Evolutionary conservation across 495 filamentous ascomycete genomes (phyloP).

Genomic region (Annulohypoxylon stygium): DNA sequence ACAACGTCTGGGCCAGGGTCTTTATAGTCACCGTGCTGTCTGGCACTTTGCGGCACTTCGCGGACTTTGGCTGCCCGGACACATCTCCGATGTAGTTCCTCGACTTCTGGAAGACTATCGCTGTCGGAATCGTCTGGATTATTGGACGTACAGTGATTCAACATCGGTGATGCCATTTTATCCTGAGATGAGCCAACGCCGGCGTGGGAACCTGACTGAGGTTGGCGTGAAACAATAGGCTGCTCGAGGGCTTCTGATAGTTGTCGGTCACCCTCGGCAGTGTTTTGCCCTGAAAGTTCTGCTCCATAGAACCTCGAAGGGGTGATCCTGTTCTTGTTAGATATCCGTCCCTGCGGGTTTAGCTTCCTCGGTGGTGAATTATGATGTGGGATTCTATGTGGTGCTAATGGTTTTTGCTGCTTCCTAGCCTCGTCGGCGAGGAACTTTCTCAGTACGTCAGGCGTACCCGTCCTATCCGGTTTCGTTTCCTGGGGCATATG

Average conservation of each 20-base stretch:
- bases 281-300: not conserved
- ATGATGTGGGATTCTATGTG: not conserved
- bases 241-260: not conserved
- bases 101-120: constrained; percentile 31
- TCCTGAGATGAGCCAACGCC: not conserved
- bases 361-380: not conserved
- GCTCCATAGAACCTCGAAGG: constrained; percentile 28
- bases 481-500: not conserved
- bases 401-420: constrained; percentile 5
- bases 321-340: constrained; percentile 22
- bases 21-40: not conserved
- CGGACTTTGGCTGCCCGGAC: not conserved
- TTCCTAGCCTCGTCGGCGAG: constrained; percentile 13
- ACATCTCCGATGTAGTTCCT: constrained; percentile 25
- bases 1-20: not conserved
- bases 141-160: not conserved
- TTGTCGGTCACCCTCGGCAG: not conserved
- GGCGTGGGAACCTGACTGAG: not conserved
- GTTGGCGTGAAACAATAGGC: not conserved
- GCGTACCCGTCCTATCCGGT: not conserved
- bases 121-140: constrained; percentile 16
- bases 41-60: not conserved
- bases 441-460: not conserved
- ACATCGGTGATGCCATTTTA: not conserved
- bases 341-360: not conserved